Base-by-base conservation (phyloP, 208 protist genomes). In the Endotrypanum monterogeii region DNA sequence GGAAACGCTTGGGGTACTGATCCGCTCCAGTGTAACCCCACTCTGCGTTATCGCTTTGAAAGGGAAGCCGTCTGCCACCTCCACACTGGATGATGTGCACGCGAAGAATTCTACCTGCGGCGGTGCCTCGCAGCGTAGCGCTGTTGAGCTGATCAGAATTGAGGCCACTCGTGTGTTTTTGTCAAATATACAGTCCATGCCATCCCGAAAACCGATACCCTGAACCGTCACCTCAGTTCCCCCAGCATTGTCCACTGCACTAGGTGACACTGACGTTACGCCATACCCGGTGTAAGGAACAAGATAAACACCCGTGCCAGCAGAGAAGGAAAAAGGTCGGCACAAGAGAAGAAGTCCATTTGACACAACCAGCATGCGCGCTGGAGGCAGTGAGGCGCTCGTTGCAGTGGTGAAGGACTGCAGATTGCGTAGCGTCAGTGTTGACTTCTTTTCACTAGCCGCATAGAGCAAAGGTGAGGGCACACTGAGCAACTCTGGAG, bases 201-300 rank as follows among this genome's bases (percentile, higher is more conserved):
- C 50, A 9, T 39, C 6, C 1, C 50, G 23, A 32, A 90, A 79
- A 18, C 69, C 74, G 35, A 82, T 72, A 9, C 86, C 86, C 3
- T 1, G 48, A 11, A 89, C 68, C 0, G 71, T 82, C 39, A 89
- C 18, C 1, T 51, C 6, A 25, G 78, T 78, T 6, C 67, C 75
- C 8, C 79, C 85, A 6, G 56, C 11, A 2, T 46, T 61, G 52
- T 83, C 80, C 2, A 67, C 71, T n/a, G 74, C 55, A 37, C 2
- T 18, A 18, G 86, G 79, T 2, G 65, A 44, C 11, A 88, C 32
- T 14, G 67, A 67, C 0, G 55, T 63, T 1, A 85, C 74, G 37
- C 46, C 75, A 56, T 79, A 89, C 12, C 73, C 50, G 39, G 80
- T 76, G 54, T 76, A 76, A 2, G 68, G 52, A 28, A 35, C 28